Evolutionary conservation across 257 asterid genomes (phyloP).

Genomic region (Solanum lycopersicoides): DNA sequence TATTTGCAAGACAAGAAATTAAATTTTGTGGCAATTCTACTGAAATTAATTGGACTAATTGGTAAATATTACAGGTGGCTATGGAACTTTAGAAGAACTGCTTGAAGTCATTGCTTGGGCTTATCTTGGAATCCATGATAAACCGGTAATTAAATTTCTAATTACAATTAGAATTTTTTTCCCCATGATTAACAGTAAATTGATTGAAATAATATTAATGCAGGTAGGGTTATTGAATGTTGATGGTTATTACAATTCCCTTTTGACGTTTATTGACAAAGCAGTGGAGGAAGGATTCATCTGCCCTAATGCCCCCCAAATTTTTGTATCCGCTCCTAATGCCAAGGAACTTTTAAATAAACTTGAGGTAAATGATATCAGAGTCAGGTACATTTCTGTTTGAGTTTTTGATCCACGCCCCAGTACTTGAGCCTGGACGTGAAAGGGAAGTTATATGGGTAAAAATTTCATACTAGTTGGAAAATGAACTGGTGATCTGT

Average conservation of each 20-base stretch:
- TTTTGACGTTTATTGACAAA: conserved; percentile 45
- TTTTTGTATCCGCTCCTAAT: conserved; percentile 34
- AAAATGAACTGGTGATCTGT: neutral
- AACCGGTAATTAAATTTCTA: conserved; percentile 30
- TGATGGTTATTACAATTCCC: conserved; percentile 43
- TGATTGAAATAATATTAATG: neutral
- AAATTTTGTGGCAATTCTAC: neutral
- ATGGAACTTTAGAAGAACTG: conserved; percentile 52
- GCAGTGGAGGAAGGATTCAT: conserved; percentile 53
- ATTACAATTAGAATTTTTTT: neutral
- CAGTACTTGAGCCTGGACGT: neutral
- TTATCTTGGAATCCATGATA: conserved; percentile 58
- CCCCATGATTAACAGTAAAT: neutral
- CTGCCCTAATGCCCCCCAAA: conserved; percentile 32
- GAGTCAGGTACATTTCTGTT: rapidly evolving
- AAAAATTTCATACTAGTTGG: no score
- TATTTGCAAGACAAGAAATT: neutral
- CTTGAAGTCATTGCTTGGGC: conserved; percentile 53
- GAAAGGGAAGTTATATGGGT: neutral
- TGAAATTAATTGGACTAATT: neutral
- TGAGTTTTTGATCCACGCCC: neutral
- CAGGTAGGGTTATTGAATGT: conserved; percentile 52
- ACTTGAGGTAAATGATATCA: conserved; percentile 29
- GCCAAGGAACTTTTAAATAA: conserved; percentile 37
- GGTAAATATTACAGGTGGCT: conserved; percentile 29